Evolutionary conservation across 2,329 filamentous ascomycete genomes (phyloP).

Genomic region (Fusarium pseudocircinatum): DNA sequence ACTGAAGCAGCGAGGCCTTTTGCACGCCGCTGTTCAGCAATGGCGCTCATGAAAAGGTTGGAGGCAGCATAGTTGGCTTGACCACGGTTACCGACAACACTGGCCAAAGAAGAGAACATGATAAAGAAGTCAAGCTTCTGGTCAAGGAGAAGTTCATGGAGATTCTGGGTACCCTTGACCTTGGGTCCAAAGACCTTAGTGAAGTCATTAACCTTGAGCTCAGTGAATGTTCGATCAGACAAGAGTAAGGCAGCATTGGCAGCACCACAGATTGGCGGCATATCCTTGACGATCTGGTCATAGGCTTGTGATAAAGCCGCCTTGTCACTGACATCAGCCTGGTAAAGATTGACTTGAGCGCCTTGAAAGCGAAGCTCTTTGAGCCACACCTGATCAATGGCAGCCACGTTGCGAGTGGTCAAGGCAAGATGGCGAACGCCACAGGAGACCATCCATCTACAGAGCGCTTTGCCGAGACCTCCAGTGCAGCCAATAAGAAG

Average conservation of each 20-base stretch:
- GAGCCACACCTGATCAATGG: background rate
- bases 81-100: constrained; percentile 6
- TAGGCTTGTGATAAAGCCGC: constrained; percentile 9
- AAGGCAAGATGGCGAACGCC: background rate
- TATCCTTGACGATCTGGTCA: constrained; percentile 13
- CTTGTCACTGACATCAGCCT: constrained; percentile 22
- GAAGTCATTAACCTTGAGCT: background rate
- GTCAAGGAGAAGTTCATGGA: background rate
- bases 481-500: background rate
- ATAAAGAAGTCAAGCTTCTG: constrained; percentile 13
- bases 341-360: background rate
- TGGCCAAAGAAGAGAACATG: constrained; percentile 6
- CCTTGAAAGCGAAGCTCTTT: background rate
- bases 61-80: constrained; percentile 11
- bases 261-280: constrained; percentile 6
- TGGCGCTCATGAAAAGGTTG: constrained; percentile 2
- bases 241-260: constrained; percentile 13
- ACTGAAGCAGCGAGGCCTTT: constrained; percentile 44
- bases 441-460: background rate
- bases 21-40: constrained; percentile 1
- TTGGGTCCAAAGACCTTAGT: constrained; percentile 4
- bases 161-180: background rate
- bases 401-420: background rate
- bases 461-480: background rate
- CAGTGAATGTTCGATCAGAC: background rate